Evolutionary conservation across 192 early-diverging fungal species (phyloP).

Genomic region (Coemansia sp.): DNA sequence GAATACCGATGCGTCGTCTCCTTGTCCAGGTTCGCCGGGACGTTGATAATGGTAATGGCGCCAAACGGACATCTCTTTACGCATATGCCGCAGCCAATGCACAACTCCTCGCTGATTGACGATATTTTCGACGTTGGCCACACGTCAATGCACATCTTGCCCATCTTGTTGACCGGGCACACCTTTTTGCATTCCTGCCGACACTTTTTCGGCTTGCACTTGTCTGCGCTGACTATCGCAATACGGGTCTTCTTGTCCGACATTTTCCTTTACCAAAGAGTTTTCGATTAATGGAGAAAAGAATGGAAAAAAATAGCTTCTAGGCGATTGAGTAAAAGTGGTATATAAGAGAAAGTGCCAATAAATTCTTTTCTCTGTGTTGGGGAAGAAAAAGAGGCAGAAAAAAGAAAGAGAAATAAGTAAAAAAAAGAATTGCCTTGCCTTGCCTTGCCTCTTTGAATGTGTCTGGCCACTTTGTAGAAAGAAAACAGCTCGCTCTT

Average conservation of each 20-base stretch:
- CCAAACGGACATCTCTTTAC: conserved; percentile 96
- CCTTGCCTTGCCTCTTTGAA: no score
- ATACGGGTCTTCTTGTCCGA: conserved; percentile 87
- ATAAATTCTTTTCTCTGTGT: no score
- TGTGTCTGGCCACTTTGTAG: no score
- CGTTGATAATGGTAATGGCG: conserved; percentile 95
- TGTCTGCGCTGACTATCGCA: conserved; percentile 90
- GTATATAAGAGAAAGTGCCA: no score
- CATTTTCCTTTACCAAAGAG: no score
- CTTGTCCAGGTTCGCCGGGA: conserved; percentile 92
- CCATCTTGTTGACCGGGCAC: conserved; percentile 96
- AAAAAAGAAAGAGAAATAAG: no score
- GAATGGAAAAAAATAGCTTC: neutral
- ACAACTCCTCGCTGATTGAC: conserved; percentile 90
- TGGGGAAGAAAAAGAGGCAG: no score
- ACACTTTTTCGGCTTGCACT: conserved; percentile 99
- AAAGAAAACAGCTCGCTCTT: neutral
- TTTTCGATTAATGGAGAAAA: neutral
- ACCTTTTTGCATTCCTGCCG: conserved; percentile 96
- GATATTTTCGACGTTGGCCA: conserved; percentile 81
- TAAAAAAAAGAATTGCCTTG: no score
- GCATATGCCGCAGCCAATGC: conserved; percentile 98
- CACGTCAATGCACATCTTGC: conserved; percentile 95
- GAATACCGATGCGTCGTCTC: conserved; percentile 95
- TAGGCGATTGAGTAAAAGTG: no score